Evolutionary conservation across 2,329 filamentous ascomycete species (phyloP), one percentile per base, ranked within the genome.

Genomic region (Hypoxylon sp.): DNA sequence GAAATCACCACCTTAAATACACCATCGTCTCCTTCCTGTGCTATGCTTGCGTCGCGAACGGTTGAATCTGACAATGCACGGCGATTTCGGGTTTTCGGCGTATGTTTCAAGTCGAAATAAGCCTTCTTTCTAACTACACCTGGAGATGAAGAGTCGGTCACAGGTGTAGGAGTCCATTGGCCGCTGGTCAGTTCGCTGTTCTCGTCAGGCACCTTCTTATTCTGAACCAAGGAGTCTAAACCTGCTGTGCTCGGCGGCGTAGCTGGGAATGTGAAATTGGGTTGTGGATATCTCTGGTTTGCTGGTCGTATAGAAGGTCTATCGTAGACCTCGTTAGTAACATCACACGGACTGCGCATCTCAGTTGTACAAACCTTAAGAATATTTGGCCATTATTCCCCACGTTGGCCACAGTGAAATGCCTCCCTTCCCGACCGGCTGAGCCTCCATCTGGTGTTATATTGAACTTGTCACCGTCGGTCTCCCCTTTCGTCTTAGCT

Each of bases 371-470:
- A 67, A 83, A 92, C 88, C 88, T 89, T 61, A 93, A 69, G 71
- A 91, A 93, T 70, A 93, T 90, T 67, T 86, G 85, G 27, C 89
- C 89, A 71, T 91, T 91, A 67, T 91, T 89, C 16, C 89, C 89
- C 52, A 93, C 89, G 69, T 91, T 92, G 40, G 87, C 84, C 45
- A 93, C 89, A 2, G 88, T 86, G 68, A 93, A 92, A 64, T 90
- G 85, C 45, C 87, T 81, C 37, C 84, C 86, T 67, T 86, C 83
- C 52, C 86, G 79, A 23, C 82, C 80, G 45, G 77, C 81, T 35
- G 84, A 82, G 49, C 78, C 73, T 51, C 80, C 80, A 64, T 90
- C 87, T 7, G 81, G 77, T n/a, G 77, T 73, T 49, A 84, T 74
- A 44, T 84, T 81, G 62, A 74, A 75, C 65, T 77, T 82, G 49